Percentiles rank a stretch among this genome's conserved stretches.
phyloP scores from a whole-genome alignment of 2,329 filamentous ascomycete species.

The Sphaerulina vaccinii region DNA sequence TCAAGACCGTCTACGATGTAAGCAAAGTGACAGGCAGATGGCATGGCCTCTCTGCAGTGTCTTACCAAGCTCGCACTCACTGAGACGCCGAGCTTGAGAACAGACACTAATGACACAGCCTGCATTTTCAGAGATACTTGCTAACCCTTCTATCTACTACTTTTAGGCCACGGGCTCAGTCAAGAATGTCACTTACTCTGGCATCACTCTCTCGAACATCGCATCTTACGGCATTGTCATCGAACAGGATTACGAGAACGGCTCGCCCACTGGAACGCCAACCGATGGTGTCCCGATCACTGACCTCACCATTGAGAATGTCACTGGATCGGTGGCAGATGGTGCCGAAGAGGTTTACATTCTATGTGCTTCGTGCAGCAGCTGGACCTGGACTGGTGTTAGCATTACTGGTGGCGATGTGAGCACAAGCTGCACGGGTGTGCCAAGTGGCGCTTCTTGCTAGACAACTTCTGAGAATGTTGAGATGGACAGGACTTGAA shows the following conservation, averaged over 20 bases:
- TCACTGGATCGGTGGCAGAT: conserved; percentile 46
- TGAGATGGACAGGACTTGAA: not conserved
- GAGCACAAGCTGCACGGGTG: conserved; percentile 41
- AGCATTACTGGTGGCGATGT: conserved; percentile 54
- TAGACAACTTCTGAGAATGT: conserved; percentile 1
- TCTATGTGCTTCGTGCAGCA: conserved; percentile 53
- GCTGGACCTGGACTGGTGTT: conserved; percentile 55
- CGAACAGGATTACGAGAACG: conserved; percentile 59
- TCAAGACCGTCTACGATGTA: conserved; percentile 55
- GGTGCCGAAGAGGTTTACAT: conserved; percentile 49
- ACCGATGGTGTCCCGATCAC: conserved; percentile 58
- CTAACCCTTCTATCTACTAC: too few relatives aligned
- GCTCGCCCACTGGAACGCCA: conserved; percentile 44
- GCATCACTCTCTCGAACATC: conserved; percentile 53
- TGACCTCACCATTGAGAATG: conserved; percentile 45
- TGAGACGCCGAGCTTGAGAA: too few relatives aligned
- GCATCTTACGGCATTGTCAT: conserved; percentile 57
- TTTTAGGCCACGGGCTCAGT: conserved; percentile 56
- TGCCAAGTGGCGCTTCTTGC: conserved; percentile 37
- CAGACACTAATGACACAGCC: too few relatives aligned
- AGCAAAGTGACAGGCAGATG: too few relatives aligned
- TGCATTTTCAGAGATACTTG: too few relatives aligned
- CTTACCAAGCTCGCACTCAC: too few relatives aligned
- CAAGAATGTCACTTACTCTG: conserved; percentile 52
- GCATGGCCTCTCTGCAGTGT: too few relatives aligned